These are phyloP conservation scores for Claviceps cyperi DNA, from an alignment of 2,329 filamentous ascomycete species.

Conservation along the genomic window DNA sequence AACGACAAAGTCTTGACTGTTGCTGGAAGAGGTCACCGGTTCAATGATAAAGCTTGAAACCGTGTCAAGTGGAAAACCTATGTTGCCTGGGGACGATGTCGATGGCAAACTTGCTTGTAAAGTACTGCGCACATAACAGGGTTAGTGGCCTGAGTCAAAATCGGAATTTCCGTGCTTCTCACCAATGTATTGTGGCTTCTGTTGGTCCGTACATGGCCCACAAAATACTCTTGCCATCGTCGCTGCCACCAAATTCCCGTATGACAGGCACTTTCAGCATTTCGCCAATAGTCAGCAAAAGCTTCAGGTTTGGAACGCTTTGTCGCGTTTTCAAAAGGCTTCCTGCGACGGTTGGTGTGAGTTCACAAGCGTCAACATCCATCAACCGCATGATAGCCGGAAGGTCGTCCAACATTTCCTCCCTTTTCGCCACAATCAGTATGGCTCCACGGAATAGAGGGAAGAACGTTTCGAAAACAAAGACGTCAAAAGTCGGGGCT, in stretches of 20 bases:
- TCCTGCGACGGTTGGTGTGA: slow-evolving; percentile 77
- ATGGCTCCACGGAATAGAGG: slow-evolving; percentile 61
- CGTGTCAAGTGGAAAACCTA: slow-evolving; percentile 66
- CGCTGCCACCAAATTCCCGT: slow-evolving; percentile 57
- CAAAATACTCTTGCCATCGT: slow-evolving; percentile 44
- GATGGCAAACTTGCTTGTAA: slow-evolving; percentile 49
- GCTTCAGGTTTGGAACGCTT: slow-evolving; percentile 50
- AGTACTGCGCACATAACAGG: slow-evolving; percentile 34
- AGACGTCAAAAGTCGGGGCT: slow-evolving; percentile 85
- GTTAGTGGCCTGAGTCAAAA: background rate
- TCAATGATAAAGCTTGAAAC: slow-evolving; percentile 63
- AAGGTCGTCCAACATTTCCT: slow-evolving; percentile 60
- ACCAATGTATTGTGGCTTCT: slow-evolving; percentile 79
- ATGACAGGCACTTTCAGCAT: slow-evolving; percentile 74
- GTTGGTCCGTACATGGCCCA: slow-evolving; percentile 94
- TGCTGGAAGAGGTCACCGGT: slow-evolving; percentile 18
- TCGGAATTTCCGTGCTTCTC: slow-evolving; percentile 9
- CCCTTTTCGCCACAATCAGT: slow-evolving; percentile 55
- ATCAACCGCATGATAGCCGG: slow-evolving; percentile 49
- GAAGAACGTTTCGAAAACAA: slow-evolving; percentile 91
- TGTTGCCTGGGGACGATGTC: slow-evolving; percentile 46
- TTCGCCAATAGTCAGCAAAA: slow-evolving; percentile 80
- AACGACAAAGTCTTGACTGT: slow-evolving; percentile 28
- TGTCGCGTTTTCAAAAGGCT: slow-evolving; percentile 56
- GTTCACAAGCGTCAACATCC: slow-evolving; percentile 67